Percentiles rank a stretch among this genome's conserved stretches.
These are phyloP conservation scores for Candida takata DNA, from an alignment of 805 yeast genomes.

Conservation along the genomic window DNA sequence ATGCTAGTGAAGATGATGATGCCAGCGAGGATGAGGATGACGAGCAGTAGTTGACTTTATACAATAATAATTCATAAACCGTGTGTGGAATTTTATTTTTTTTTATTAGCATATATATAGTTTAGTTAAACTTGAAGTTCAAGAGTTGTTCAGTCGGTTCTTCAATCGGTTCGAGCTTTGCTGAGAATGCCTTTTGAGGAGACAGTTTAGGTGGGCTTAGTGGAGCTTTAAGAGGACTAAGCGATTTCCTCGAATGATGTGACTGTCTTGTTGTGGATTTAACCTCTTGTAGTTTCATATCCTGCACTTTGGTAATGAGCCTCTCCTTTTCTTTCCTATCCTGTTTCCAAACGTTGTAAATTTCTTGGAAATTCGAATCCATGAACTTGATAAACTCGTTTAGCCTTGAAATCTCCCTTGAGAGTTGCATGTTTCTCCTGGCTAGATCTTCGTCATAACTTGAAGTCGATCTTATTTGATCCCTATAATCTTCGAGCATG, in stretches of 20 bases:
- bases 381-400: constrained; percentile 16
- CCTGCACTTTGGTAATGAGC: constrained; percentile 2
- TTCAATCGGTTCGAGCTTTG: neutral
- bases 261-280: neutral
- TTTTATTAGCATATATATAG: too few species aligned
- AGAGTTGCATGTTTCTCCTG: constrained; percentile 6
- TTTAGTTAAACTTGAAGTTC: neutral
- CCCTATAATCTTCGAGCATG: constrained; percentile 4
- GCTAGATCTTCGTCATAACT: constrained; percentile 4
- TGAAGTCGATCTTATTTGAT: constrained; percentile 1
- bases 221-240: neutral
- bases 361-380: constrained; percentile 14
- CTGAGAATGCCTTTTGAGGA: neutral
- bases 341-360: constrained; percentile 7
- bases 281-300: constrained; percentile 1
- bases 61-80: too few species aligned
- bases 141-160: constrained; percentile 1
- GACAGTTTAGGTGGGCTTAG: neutral
- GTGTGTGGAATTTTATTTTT: too few species aligned
- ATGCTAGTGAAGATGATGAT: constrained; percentile 4
- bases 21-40: constrained; percentile 2
- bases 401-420: constrained; percentile 12
- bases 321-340: constrained; percentile 13
- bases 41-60: neutral
- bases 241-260: neutral